Conservation (phyloP, 2,329 filamentous ascomycete genomes). For the Metarhizium anisopliae region DNA sequence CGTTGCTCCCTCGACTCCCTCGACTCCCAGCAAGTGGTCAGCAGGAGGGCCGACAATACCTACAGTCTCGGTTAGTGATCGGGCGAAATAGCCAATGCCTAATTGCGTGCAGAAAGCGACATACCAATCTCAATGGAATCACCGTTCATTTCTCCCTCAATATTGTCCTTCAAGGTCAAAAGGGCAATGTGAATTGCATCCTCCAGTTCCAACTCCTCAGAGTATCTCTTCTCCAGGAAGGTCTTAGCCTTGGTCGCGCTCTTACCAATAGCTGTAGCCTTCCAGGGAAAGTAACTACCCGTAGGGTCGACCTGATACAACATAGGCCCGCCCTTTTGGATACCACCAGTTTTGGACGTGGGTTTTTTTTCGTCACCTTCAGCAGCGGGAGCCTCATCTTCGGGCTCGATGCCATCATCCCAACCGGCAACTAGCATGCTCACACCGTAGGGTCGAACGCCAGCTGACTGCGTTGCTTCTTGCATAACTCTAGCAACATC, state of each 20-base stretch:
- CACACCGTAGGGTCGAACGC: conserved; percentile 94
- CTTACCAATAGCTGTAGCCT: conserved; percentile 98
- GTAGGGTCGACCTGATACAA: conserved; percentile 99
- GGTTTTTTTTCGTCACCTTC: conserved; percentile 65
- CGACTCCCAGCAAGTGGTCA: conserved; percentile 83
- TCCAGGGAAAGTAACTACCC: conserved; percentile 98
- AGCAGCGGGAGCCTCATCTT: conserved; percentile 50
- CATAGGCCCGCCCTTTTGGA: conserved; percentile 91
- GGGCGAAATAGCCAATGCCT: background rate
- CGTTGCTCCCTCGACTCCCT: conserved; percentile 76
- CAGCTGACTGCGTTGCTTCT: conserved; percentile 95
- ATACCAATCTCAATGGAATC: conserved; percentile 96
- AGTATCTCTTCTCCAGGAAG: conserved; percentile 98
- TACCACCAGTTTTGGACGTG: conserved; percentile 84
- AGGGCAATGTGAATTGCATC: conserved; percentile 98
- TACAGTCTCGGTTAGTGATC: conserved; percentile 27
- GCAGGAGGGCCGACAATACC: conserved; percentile 94
- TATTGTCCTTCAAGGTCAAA: conserved; percentile 95
- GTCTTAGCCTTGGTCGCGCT: conserved; percentile 97
- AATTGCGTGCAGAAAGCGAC: conserved; percentile 16
- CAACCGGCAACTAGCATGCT: conserved; percentile 92
- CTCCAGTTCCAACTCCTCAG: conserved; percentile 91
- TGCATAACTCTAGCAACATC: conserved; percentile 97
- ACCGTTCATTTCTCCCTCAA: conserved; percentile 98
- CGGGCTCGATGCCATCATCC: conserved; percentile 93